Conservation (phyloP, 208 protist species). For the Leishmania guyanensis region DNA sequence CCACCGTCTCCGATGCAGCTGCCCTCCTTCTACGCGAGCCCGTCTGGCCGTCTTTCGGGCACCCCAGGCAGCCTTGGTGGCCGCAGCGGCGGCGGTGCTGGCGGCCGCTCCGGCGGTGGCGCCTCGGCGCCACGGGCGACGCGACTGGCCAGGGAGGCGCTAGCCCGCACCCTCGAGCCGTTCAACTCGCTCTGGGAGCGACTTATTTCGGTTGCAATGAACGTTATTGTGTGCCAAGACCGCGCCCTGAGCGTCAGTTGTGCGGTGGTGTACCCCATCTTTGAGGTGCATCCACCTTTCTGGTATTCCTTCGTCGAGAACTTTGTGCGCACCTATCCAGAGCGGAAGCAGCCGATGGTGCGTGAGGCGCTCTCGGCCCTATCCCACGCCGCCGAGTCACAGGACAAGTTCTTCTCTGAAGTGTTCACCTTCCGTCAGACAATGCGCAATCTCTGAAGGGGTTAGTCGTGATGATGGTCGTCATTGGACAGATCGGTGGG, state of each 20-base stretch:
- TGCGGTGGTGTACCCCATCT: conserved; percentile 78
- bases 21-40: conserved; percentile 51
- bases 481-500: not conserved
- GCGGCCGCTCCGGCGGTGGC: conserved; percentile 11
- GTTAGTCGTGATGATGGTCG: conserved; percentile 4
- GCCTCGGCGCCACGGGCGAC: conserved; percentile 24
- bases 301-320: conserved; percentile 76
- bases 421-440: conserved; percentile 78
- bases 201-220: conserved; percentile 80
- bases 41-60: conserved; percentile 35
- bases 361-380: conserved; percentile 70
- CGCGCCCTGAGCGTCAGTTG: conserved; percentile 72
- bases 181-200: conserved; percentile 68
- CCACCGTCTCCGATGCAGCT: conserved; percentile 57
- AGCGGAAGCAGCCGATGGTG: conserved; percentile 59
- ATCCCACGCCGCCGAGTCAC: conserved; percentile 62
- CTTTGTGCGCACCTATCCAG: conserved; percentile 70
- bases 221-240: conserved; percentile 84
- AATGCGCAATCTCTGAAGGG: conserved; percentile 53
- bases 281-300: conserved; percentile 83
- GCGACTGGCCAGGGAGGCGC: conserved; percentile 40
- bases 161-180: conserved; percentile 69
- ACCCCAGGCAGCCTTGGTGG: conserved; percentile 35
- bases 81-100: conserved; percentile 22
- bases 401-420: conserved; percentile 82